A percentile compares a stretch with the other conserved stretches of the same genome.
Evolutionary conservation across 1,284 basidiomycete species (phyloP).

Genomic region (Marasmius sp.): DNA sequence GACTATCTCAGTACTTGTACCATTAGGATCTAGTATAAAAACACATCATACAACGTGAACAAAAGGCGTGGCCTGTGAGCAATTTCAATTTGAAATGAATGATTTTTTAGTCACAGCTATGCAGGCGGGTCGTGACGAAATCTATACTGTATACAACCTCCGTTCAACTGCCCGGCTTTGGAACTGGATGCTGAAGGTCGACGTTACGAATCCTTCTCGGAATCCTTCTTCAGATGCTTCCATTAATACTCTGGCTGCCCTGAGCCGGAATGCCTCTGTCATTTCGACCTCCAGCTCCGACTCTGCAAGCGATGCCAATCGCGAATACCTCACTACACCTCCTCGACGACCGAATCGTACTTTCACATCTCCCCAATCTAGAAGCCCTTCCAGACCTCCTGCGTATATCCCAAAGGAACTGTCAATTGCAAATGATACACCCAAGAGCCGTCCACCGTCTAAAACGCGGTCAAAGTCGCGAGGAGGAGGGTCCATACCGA

Average conservation of each 20-base stretch:
- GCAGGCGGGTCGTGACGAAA: neutral
- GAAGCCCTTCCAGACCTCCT: constrained; percentile 54
- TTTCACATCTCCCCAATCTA: constrained; percentile 64
- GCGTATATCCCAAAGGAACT: constrained; percentile 63
- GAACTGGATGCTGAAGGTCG: constrained; percentile 40
- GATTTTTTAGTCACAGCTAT: no score
- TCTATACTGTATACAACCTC: neutral
- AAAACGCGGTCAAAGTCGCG: constrained; percentile 33
- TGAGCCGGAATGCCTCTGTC: constrained; percentile 75
- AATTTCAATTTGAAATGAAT: no score
- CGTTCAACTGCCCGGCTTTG: constrained; percentile 1
- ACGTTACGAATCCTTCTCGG: constrained; percentile 36
- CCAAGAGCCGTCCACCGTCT: constrained; percentile 21
- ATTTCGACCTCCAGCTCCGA: constrained; percentile 69
- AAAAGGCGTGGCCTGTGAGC: no score
- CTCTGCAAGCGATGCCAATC: constrained; percentile 38
- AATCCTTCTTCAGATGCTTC: constrained; percentile 35
- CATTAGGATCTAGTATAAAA: neutral
- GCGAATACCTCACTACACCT: constrained; percentile 37
- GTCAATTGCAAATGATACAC: constrained; percentile 40
- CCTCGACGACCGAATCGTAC: constrained; percentile 60
- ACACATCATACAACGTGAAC: neutral
- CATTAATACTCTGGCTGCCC: constrained; percentile 53
- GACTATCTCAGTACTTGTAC: neutral
- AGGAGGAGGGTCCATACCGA: constrained; percentile 46